A percentile compares a stretch with the other conserved stretches of the same genome.
Evolutionary conservation across 1,284 basidiomycete species (phyloP).

Genomic region (Austroboletus novae-zelandiae): DNA sequence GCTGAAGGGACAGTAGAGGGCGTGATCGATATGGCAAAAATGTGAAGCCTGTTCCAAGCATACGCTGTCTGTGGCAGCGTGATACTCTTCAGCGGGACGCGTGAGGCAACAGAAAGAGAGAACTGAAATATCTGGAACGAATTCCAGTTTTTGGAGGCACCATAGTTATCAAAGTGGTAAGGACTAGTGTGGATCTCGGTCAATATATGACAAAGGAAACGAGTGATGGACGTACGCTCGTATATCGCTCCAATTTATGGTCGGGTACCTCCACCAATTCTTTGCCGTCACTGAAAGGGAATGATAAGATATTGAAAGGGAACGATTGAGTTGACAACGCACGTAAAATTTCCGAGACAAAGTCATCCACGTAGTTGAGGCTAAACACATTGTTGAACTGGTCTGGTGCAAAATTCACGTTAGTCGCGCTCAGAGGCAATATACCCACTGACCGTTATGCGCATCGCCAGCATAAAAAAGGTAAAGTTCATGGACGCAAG

Average conservation of each 20-base stretch:
- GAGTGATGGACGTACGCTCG: constrained; percentile 28
- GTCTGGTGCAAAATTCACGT: too few relatives aligned
- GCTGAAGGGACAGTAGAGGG: constrained; percentile 30
- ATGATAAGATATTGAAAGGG: background rate
- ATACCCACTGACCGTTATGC: constrained; percentile 18
- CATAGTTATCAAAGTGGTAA: constrained; percentile 37
- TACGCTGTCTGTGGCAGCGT: constrained; percentile 35
- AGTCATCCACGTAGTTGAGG: constrained; percentile 36
- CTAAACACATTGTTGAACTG: constrained; percentile 22
- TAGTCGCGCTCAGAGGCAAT: too few relatives aligned
- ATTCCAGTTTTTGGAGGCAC: constrained; percentile 38
- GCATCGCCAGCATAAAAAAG: constrained; percentile 44
- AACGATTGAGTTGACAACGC: constrained; percentile 5
- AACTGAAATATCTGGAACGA: constrained; percentile 42
- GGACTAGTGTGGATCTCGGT: constrained; percentile 27
- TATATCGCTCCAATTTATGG: constrained; percentile 37
- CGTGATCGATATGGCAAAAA: constrained; percentile 45
- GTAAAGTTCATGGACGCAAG: constrained; percentile 41
- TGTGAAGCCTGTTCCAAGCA: constrained; percentile 37
- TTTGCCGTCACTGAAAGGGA: constrained; percentile 34
- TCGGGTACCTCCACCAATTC: constrained; percentile 40
- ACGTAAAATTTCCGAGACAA: constrained; percentile 35
- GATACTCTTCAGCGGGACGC: constrained; percentile 38
- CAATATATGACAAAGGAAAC: background rate
- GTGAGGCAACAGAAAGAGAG: constrained; percentile 43